phyloP scores from a whole-genome alignment of 129 eudicot genomes.

The Lactuca sativa region DNA sequence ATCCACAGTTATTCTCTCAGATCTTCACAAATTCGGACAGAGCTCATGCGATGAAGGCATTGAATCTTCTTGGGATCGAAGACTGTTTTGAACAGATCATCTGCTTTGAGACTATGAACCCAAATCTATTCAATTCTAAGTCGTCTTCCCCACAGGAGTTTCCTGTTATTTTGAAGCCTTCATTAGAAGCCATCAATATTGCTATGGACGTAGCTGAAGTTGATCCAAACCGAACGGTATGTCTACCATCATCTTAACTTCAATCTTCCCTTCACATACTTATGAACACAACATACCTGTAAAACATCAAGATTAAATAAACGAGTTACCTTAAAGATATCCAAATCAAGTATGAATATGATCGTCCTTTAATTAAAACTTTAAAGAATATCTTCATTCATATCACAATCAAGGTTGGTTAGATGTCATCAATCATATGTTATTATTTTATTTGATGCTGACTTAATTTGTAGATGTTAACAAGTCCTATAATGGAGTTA shows the following conservation, averaged over 20 bases:
- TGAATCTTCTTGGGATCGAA: slow-evolving; percentile 65
- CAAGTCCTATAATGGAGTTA: not conserved
- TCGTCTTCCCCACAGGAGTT: slow-evolving; percentile 62
- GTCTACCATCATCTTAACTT: not conserved
- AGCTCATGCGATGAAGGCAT: slow-evolving; percentile 73
- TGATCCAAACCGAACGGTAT: slow-evolving; percentile 85
- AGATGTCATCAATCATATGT: not conserved
- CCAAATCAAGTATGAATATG: not conserved
- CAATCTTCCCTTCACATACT: not conserved
- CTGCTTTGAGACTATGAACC: slow-evolving; percentile 90
- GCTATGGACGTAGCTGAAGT: slow-evolving; percentile 64
- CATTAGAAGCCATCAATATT: slow-evolving; percentile 69
- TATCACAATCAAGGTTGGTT: not conserved
- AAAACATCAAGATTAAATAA: not conserved
- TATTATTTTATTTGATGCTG: not conserved
- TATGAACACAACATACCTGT: not conserved
- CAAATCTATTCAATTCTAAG: slow-evolving; percentile 48
- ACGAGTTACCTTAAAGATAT: not conserved
- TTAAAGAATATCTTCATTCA: not conserved
- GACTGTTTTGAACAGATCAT: slow-evolving; percentile 87
- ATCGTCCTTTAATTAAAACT: not conserved
- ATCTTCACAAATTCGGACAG: slow-evolving; percentile 87
- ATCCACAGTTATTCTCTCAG: slow-evolving; percentile 33
- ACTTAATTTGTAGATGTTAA: not conserved
- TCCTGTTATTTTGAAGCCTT: slow-evolving; percentile 84